Percentiles rank a stretch among this genome's conserved stretches.
These are phyloP conservation scores for Thalia dealbata DNA, from an alignment of 176 grass and related monocot genomes.

Conservation along the genomic window DNA sequence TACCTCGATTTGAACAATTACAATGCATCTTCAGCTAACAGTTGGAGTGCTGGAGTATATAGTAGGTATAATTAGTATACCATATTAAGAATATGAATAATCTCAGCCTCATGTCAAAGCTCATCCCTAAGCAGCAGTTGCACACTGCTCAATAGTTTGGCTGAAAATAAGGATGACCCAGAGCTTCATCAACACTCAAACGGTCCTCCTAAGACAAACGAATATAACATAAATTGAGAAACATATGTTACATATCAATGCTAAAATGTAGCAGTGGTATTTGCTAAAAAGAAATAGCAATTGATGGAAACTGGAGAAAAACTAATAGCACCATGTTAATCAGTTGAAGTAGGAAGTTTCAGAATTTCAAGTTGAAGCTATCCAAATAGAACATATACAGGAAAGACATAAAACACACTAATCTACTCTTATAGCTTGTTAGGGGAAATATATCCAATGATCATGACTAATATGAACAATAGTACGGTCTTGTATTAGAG, in stretches of 20 bases:
- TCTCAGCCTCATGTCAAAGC: background rate
- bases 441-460: background rate
- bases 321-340: background rate
- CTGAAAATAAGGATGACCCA: slow-evolving; percentile 86
- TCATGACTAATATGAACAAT: background rate
- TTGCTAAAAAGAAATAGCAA: background rate
- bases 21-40: background rate
- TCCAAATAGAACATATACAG: background rate
- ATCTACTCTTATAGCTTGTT: background rate
- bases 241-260: background rate
- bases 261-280: background rate
- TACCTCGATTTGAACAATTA: background rate
- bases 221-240: background rate
- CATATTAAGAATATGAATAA: background rate
- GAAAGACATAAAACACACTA: background rate
- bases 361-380: background rate
- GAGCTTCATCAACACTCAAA: slow-evolving; percentile 70
- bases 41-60: background rate
- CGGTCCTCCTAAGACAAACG: slow-evolving; percentile 53
- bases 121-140: background rate
- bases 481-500: background rate
- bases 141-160: background rate
- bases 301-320: background rate
- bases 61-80: background rate
- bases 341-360: background rate